These are phyloP conservation scores for Alternaria panax DNA, from an alignment of 2,329 filamentous ascomycete species.

Conservation along the genomic window DNA sequence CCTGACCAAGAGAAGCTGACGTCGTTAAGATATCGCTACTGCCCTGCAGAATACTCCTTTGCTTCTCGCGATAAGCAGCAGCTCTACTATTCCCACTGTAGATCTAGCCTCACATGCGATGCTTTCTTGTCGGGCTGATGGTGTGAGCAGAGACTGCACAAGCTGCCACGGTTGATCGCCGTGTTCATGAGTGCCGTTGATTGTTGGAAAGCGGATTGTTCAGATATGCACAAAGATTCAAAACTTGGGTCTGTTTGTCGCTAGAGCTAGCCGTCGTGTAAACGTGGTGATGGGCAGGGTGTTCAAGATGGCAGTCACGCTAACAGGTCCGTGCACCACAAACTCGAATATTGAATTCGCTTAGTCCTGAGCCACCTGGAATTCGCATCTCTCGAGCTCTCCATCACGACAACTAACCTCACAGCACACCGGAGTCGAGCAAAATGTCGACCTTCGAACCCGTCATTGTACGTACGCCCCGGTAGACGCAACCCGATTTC, in stretches of 20 bases:
- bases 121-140: background rate
- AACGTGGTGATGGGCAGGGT: background rate
- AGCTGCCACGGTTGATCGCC: background rate
- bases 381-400: conserved; percentile 22
- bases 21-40: too few relatives aligned
- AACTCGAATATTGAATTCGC: conserved; percentile 13
- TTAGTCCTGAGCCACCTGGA: conserved; percentile 15
- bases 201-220: background rate
- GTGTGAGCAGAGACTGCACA: background rate
- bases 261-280: background rate
- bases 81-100: background rate
- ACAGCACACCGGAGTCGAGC: conserved; percentile 45
- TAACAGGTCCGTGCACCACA: conserved; percentile 14
- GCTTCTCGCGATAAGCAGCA: background rate
- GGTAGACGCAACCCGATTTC: conserved; percentile 18
- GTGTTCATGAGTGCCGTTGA: background rate
- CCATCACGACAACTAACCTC: conserved; percentile 39
- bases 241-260: background rate
- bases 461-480: conserved; percentile 64
- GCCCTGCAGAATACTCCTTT: background rate
- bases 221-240: background rate
- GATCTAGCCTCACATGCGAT: background rate
- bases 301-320: conserved; percentile 8
- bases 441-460: conserved; percentile 73
- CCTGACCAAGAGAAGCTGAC: too few relatives aligned